A percentile compares a stretch with the other conserved stretches of the same genome.
These are phyloP conservation scores for Epichloe amarillans DNA, from an alignment of 2,329 filamentous ascomycete genomes.

Conservation along the genomic window DNA sequence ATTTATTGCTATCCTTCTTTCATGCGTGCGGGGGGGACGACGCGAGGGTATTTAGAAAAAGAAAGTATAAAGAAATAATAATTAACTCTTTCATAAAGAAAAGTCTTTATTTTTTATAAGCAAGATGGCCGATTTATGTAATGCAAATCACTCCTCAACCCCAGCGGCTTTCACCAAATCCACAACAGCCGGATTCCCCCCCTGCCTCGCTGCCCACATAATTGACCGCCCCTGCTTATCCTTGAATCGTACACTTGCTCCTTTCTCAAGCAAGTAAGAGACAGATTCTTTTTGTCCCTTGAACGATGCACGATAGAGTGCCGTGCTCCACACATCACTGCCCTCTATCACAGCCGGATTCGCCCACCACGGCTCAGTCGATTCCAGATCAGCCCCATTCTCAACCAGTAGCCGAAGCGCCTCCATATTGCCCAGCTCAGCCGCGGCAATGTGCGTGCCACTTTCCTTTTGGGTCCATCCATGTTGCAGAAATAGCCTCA, in stretches of 20 bases:
- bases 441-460: neutral
- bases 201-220: neutral
- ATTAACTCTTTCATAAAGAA: no score
- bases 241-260: neutral
- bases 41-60: no score
- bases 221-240: neutral
- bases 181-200: neutral
- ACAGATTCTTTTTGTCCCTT: neutral
- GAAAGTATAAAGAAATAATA: no score
- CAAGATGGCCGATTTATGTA: no score
- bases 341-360: neutral
- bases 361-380: neutral
- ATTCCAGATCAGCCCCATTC: neutral
- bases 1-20: no score
- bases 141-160: neutral
- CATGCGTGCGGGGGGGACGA: no score
- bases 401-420: neutral
- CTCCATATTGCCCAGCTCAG: neutral
- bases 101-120: no score
- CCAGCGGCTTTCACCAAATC: neutral
- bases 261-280: neutral
- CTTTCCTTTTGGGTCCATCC: neutral
- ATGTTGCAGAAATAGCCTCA: neutral
- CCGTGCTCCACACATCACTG: neutral
- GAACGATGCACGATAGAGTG: neutral